Percentiles rank a stretch among this genome's conserved stretches.
These are phyloP conservation scores for Globisporangium spiculum DNA, from an alignment of 352 stramenopile genomes.

Conservation along the genomic window DNA sequence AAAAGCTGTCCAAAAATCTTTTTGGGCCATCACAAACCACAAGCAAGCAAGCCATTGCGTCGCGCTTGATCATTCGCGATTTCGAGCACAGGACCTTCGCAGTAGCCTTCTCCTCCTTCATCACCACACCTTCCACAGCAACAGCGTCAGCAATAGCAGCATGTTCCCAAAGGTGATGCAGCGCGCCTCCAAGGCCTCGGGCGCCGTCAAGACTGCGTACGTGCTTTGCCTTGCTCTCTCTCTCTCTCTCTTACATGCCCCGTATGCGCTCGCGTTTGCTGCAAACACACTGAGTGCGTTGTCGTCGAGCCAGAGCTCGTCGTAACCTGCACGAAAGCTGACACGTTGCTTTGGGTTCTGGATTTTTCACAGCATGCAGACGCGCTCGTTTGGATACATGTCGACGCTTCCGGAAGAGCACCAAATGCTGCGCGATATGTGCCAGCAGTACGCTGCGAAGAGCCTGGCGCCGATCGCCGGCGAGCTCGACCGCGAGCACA, in stretches of 20 bases:
- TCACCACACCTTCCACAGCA: not conserved
- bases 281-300: not conserved
- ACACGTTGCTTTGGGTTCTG: not conserved
- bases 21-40: not conserved
- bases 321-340: not conserved
- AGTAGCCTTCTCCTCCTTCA: not conserved
- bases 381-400: conserved; percentile 55
- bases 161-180: conserved; percentile 19
- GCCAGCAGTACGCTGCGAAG: conserved; percentile 93
- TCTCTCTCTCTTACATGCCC: too few relatives aligned
- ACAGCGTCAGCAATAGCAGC: not conserved
- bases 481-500: conserved; percentile 88
- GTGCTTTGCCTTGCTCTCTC: not conserved
- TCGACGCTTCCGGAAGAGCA: conserved; percentile 92
- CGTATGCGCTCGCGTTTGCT: not conserved
- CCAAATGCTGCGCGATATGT: conserved; percentile 96
- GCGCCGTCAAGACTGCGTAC: conserved; percentile 15
- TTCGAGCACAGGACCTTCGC: not conserved
- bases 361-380: conserved; percentile 17
- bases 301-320: not conserved
- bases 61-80: not conserved
- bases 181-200: conserved; percentile 14
- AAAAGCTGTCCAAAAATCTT: conserved; percentile 1
- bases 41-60: not conserved
- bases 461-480: conserved; percentile 90